phyloP scores from a whole-genome alignment of 805 yeast species.

The Wickerhamiella siamensis region DNA sequence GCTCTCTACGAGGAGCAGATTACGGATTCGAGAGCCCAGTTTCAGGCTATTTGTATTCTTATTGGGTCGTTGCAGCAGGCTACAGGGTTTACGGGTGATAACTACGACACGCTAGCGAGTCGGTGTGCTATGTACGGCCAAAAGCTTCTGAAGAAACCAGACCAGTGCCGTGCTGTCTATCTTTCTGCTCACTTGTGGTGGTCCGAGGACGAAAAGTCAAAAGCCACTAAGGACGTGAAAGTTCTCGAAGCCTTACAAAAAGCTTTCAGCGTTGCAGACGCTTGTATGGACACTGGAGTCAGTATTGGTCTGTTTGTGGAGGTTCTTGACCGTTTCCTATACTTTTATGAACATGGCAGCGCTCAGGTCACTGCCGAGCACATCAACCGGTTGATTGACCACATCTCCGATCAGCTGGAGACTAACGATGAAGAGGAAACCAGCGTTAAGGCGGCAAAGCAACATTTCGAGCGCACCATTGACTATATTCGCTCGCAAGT shows the following conservation, averaged over 20 bases:
- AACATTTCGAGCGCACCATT: constrained; percentile 59
- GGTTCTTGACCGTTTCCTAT: constrained; percentile 71
- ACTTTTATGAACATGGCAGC: constrained; percentile 73
- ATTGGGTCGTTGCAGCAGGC: constrained; percentile 39
- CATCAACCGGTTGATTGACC: constrained; percentile 73
- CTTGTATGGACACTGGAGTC: constrained; percentile 68
- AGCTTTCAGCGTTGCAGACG: constrained; percentile 79
- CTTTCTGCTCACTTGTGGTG: constrained; percentile 88
- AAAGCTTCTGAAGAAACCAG: constrained; percentile 76
- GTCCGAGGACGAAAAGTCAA: constrained; percentile 33
- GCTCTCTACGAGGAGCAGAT: constrained; percentile 61
- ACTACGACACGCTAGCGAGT: constrained; percentile 69
- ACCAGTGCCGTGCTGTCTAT: constrained; percentile 85
- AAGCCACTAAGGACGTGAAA: constrained; percentile 24
- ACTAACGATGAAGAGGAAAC: constrained; percentile 22
- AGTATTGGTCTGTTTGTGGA: constrained; percentile 79
- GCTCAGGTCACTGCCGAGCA: constrained; percentile 53
- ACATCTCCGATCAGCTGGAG: constrained; percentile 35
- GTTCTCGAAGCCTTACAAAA: constrained; percentile 86
- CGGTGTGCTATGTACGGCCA: constrained; percentile 80
- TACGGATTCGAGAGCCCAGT: constrained; percentile 40
- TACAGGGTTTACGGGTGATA: constrained; percentile 42
- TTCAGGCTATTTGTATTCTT: constrained; percentile 36
- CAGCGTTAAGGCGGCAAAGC: constrained; percentile 28
- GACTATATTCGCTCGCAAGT: constrained; percentile 56